A percentile compares a stretch with the other conserved stretches of the same genome.
Evolutionary conservation across 164 flowering plant species (phyloP).

Genomic region (Cinnamomum micranthum): DNA sequence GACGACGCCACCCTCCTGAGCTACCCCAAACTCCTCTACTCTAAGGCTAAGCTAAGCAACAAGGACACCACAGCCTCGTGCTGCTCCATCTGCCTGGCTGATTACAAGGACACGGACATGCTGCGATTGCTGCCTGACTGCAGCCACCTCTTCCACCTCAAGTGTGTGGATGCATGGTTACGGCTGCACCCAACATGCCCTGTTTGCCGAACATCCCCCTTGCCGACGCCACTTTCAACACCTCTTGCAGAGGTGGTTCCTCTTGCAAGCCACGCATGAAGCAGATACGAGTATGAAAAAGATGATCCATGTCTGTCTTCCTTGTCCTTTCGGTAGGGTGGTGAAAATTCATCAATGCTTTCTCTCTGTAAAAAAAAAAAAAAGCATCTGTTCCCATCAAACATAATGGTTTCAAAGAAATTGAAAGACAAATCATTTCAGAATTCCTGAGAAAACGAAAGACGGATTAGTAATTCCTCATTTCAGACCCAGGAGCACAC

Average conservation of each 20-base stretch:
- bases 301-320: neutral
- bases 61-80: constrained; percentile 40
- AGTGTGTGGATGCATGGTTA: constrained; percentile 80
- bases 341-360: neutral
- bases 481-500: neutral
- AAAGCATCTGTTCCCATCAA: neutral
- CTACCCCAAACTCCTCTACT: constrained; percentile 66
- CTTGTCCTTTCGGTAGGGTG: neutral
- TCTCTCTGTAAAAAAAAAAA: neutral
- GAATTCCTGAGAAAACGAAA: neutral
- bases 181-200: constrained; percentile 77
- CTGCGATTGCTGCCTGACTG: constrained; percentile 74
- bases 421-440: neutral
- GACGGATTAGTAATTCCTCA: neutral
- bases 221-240: constrained; percentile 60
- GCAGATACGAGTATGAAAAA: neutral
- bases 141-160: constrained; percentile 61
- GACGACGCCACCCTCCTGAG: constrained; percentile 60
- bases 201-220: constrained; percentile 65
- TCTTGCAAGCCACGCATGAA: constrained; percentile 22
- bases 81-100: constrained; percentile 76
- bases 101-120: constrained; percentile 55
- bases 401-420: neutral
- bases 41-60: constrained; percentile 39
- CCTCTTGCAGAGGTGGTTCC: constrained; percentile 78